phyloP scores from a whole-genome alignment of 2,329 filamentous ascomycete species.

The Xylaria digitata region DNA sequence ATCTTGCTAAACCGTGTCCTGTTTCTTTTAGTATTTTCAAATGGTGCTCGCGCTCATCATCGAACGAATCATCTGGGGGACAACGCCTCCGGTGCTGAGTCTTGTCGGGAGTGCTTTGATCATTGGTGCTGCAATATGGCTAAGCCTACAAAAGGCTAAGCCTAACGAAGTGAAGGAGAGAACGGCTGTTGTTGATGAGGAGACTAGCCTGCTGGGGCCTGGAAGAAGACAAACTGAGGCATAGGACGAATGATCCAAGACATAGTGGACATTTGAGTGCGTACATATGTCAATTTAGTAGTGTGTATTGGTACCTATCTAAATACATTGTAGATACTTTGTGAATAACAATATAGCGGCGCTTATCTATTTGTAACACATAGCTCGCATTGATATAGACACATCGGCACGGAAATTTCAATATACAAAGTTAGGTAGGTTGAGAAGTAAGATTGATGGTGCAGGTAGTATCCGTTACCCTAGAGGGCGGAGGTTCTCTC shows the following conservation, averaged over 20 bases:
- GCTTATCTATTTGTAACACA: too few species aligned
- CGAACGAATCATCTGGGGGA: constrained; percentile 58
- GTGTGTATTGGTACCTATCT: too few species aligned
- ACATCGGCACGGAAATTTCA: too few species aligned
- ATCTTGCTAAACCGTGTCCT: constrained; percentile 15
- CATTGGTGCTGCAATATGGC: constrained; percentile 56
- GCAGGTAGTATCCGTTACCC: neutral
- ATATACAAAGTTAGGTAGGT: too few species aligned
- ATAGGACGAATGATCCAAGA: constrained; percentile 9
- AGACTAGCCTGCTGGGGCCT: constrained; percentile 49
- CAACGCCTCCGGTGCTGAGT: constrained; percentile 53
- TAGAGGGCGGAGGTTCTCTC: neutral
- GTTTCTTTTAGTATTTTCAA: constrained; percentile 48
- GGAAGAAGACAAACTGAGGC: constrained; percentile 20
- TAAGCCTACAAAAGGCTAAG: constrained; percentile 55
- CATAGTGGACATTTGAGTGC: neutral
- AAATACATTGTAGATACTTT: too few species aligned
- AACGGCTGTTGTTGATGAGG: constrained; percentile 49
- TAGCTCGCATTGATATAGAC: too few species aligned
- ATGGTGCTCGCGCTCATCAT: constrained; percentile 52
- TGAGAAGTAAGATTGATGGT: too few species aligned
- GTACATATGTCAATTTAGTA: neutral
- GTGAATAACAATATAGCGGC: too few species aligned
- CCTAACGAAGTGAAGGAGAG: constrained; percentile 42
- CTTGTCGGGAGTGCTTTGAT: constrained; percentile 55